Evolutionary conservation across 2,329 filamentous ascomycete species (phyloP).

Genomic region (Diatrype stigma): DNA sequence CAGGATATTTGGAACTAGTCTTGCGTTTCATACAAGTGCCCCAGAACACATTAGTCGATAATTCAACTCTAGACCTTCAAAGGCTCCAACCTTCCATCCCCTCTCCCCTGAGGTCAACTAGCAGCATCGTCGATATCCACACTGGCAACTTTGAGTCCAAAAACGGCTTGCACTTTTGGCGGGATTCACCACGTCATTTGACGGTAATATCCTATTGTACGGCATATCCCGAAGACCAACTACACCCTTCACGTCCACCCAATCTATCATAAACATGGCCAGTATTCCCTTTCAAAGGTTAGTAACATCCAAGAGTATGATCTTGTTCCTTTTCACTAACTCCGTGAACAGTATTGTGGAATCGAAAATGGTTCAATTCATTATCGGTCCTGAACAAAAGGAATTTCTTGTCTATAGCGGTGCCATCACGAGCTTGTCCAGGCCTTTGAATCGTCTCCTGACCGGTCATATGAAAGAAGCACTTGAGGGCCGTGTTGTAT

Average conservation of each 20-base stretch:
- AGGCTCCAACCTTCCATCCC: no score
- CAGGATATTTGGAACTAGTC: no score
- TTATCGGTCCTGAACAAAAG: background rate
- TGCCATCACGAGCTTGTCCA: constrained; percentile 4
- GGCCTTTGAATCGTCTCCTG: constrained; percentile 5
- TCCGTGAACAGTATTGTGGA: background rate
- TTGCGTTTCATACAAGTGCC: no score
- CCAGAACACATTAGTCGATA: no score
- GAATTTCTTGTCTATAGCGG: background rate
- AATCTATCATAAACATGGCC: background rate
- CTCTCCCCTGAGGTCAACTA: no score
- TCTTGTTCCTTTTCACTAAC: background rate
- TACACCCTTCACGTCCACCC: background rate
- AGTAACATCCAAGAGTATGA: background rate
- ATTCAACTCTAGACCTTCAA: no score
- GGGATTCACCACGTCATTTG: no score
- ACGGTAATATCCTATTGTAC: no score
- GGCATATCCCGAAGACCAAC: no score
- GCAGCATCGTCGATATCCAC: no score
- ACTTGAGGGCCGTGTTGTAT: constrained; percentile 4
- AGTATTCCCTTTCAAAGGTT: background rate
- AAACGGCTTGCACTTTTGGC: no score
- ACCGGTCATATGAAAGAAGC: constrained; percentile 9
- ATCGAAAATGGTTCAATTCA: background rate
- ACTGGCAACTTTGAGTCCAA: no score